phyloP scores from a whole-genome alignment of 352 stramenopile species.

The Globisporangium nagaii region DNA sequence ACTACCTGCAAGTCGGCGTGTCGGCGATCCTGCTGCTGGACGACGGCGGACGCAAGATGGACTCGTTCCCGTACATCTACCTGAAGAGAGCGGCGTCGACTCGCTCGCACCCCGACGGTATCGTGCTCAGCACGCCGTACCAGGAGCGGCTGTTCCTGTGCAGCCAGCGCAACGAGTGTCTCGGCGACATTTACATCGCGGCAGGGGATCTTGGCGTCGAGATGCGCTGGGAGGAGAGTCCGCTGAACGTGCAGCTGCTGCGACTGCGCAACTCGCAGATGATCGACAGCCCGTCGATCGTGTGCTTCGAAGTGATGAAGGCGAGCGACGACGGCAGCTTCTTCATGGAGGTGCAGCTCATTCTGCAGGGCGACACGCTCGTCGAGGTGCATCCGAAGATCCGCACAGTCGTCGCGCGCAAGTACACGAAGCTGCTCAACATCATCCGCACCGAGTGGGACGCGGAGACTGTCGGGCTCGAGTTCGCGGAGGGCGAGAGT shows the following conservation, averaged over 20 bases:
- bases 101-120: conserved; percentile 36
- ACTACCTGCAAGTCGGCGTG: conserved; percentile 43
- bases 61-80: conserved; percentile 48
- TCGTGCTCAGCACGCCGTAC: conserved; percentile 57
- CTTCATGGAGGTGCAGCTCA: conserved; percentile 55
- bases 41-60: conserved; percentile 33
- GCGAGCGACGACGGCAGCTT: conserved; percentile 26
- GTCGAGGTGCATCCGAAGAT: conserved; percentile 63
- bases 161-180: conserved; percentile 45
- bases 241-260: conserved; percentile 44
- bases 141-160: conserved; percentile 70
- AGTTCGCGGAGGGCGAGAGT: conserved; percentile 58
- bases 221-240: conserved; percentile 28
- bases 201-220: conserved; percentile 37
- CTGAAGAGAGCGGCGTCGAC: conserved; percentile 42
- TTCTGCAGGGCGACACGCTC: conserved; percentile 49
- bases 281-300: conserved; percentile 46
- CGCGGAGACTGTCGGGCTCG: conserved; percentile 43
- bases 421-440: conserved; percentile 40
- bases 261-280: conserved; percentile 52
- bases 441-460: conserved; percentile 58
- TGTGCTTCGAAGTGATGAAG: conserved; percentile 68
- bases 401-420: conserved; percentile 49
- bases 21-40: conserved; percentile 51
- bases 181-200: conserved; percentile 48